A percentile compares a stretch with the other conserved stretches of the same genome.
These are phyloP conservation scores for Bipolaris victoriae DNA, from an alignment of 2,329 filamentous ascomycete species.

Conservation along the genomic window DNA sequence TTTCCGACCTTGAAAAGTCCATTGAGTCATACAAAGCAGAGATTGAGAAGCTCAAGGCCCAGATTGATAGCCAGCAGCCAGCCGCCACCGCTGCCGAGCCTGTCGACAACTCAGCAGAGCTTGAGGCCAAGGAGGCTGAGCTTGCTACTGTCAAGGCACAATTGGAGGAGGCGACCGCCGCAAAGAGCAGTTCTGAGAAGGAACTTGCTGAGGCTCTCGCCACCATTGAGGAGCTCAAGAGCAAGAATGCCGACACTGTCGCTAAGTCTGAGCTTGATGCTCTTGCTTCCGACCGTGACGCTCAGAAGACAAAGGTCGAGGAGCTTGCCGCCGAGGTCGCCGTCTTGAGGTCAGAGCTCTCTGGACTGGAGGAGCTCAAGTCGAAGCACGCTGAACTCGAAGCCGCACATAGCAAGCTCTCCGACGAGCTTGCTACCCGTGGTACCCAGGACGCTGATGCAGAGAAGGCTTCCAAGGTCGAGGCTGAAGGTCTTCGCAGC, in stretches of 20 bases:
- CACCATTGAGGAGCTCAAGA: conserved; percentile 29
- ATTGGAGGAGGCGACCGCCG: conserved; percentile 23
- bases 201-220: conserved; percentile 29
- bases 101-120: conserved; percentile 28
- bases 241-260: conserved; percentile 20
- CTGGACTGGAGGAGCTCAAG: conserved; percentile 24
- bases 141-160: conserved; percentile 28
- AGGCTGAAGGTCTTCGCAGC: conserved; percentile 28
- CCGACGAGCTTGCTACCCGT: conserved; percentile 21
- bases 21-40: conserved; percentile 38
- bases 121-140: conserved; percentile 40
- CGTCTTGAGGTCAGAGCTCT: conserved; percentile 34
- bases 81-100: conserved; percentile 17
- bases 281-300: conserved; percentile 34
- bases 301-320: conserved; percentile 28
- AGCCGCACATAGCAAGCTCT: conserved; percentile 23
- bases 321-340: conserved; percentile 32
- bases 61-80: conserved; percentile 31
- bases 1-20: conserved; percentile 35
- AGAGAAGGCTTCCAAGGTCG: conserved; percentile 27
- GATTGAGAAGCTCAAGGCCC: conserved; percentile 38
- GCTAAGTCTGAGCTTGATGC: conserved; percentile 37
- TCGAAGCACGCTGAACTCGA: conserved; percentile 25
- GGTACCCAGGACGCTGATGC: conserved; percentile 30
- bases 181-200: conserved; percentile 24